A percentile compares a stretch with the other conserved stretches of the same genome.
phyloP scores from a whole-genome alignment of 1,284 basidiomycete species.

The Kalmanozyma brasiliensis region DNA sequence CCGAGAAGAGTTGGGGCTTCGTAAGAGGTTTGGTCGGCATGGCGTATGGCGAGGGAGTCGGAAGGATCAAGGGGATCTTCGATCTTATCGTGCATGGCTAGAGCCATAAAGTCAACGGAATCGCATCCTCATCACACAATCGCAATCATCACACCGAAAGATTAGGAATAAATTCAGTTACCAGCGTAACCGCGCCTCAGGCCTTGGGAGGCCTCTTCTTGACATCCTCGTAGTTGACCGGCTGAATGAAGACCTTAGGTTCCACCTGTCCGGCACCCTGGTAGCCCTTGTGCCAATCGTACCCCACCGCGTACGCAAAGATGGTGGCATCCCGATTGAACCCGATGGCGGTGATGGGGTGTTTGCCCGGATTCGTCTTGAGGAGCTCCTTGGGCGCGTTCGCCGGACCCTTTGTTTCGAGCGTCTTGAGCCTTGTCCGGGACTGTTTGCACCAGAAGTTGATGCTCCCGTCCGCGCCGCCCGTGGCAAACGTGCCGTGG shows the following conservation, averaged over 20 bases:
- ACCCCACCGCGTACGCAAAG: constrained; percentile 65
- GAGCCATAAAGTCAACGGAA: background rate
- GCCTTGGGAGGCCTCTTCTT: constrained; percentile 61
- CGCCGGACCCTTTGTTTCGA: constrained; percentile 61
- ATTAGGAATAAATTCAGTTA: too few relatives aligned
- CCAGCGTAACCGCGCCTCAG: too few relatives aligned
- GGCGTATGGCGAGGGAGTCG: constrained; percentile 23
- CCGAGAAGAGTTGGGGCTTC: constrained; percentile 30
- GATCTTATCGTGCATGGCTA: constrained; percentile 19
- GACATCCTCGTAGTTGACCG: constrained; percentile 60
- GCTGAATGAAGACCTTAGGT: constrained; percentile 60
- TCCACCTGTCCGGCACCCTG: constrained; percentile 52
- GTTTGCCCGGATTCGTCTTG: constrained; percentile 60
- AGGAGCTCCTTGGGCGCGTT: constrained; percentile 60
- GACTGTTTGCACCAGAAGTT: constrained; percentile 82
- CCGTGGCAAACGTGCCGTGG: constrained; percentile 93
- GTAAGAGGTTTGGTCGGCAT: constrained; percentile 30
- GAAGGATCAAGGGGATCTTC: constrained; percentile 9
- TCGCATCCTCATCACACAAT: background rate
- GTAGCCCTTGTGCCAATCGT: constrained; percentile 67
- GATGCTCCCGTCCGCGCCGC: constrained; percentile 74
- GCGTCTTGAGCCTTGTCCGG: constrained; percentile 82
- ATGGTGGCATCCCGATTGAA: constrained; percentile 64
- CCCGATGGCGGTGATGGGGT: constrained; percentile 61
- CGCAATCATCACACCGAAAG: background rate